Evolutionary conservation across 2,329 filamentous ascomycete genomes (phyloP).

Genomic region (Cladosporium colombiae): DNA sequence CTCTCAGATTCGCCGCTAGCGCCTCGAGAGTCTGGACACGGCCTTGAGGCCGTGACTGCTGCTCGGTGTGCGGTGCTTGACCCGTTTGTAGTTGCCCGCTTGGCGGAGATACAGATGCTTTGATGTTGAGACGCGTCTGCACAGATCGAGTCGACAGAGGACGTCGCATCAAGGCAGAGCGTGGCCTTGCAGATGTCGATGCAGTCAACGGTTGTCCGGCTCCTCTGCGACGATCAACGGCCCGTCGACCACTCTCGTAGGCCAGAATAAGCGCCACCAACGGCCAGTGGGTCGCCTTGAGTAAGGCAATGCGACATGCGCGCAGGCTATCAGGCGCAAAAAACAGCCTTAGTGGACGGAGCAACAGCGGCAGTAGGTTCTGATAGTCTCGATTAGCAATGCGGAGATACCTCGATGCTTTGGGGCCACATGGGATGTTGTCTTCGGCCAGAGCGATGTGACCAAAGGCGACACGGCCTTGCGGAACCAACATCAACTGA

Average conservation of each 20-base stretch:
- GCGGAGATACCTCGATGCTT: slow-evolving; percentile 5
- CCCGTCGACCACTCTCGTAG: slow-evolving; percentile 57
- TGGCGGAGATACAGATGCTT: background rate
- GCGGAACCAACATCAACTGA: slow-evolving; percentile 17
- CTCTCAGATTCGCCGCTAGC: slow-evolving; percentile 5
- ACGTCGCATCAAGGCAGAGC: slow-evolving; percentile 21
- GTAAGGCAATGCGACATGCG: slow-evolving; percentile 57
- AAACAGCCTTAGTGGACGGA: slow-evolving; percentile 71
- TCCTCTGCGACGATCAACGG: slow-evolving; percentile 23
- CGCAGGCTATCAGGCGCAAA: slow-evolving; percentile 66
- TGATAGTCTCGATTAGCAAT: slow-evolving; percentile 34
- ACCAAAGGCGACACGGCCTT: slow-evolving; percentile 1
- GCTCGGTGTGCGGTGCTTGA: background rate
- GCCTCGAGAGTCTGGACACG: slow-evolving; percentile 1
- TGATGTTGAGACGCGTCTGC: background rate
- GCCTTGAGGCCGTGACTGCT: background rate
- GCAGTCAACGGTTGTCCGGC: slow-evolving; percentile 18
- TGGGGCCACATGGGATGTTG: background rate
- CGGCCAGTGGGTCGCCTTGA: slow-evolving; percentile 64
- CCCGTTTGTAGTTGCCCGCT: background rate
- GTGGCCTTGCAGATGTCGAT: slow-evolving; percentile 37
- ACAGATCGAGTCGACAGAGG: slow-evolving; percentile 17
- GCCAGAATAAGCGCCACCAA: slow-evolving; percentile 68
- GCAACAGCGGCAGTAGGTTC: slow-evolving; percentile 73
- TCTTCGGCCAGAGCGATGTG: background rate